Evolutionary conservation across 1,284 basidiomycete species (phyloP), one percentile per base, ranked within the genome.

Genomic region (Polyporus tsugae): DNA sequence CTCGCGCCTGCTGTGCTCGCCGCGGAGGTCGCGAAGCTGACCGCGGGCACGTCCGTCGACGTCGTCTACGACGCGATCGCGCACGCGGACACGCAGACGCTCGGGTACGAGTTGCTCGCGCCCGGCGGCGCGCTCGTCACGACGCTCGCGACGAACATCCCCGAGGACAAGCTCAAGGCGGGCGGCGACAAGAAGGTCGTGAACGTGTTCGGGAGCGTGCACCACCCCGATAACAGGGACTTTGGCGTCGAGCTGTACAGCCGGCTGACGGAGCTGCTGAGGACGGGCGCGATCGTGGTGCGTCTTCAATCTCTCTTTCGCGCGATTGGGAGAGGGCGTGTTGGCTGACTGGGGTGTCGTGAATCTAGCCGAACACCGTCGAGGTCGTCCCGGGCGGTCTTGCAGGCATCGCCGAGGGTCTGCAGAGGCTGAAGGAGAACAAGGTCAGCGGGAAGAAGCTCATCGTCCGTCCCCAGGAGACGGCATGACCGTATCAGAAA

Each of bases 381-480:
- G 83, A 87, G 72, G 76, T 87, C 11, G 74, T 89, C 4, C 79
- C 83, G 0, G 76, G 78, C 39, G 88, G 88, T 6, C 76, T 90
- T 10, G 72, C 72, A 3, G 86, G 83, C 2, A 82, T 89, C 19
- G 59, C 73, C 0, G 79, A 69, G 10, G 88, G 85, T 0, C 72
- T 90, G 63, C 75, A 81, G 41, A 77, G 78, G 65, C 60, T 89
- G 74, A 75, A 79, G 70, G 70, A 75, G 1, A 77, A 80, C 10
- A 72, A 82, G 62, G 80, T 89, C 17, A 87, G 85, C 35, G 86
- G 81, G 2, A 74, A 76, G n/a, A 89, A 90, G 73, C 76, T 90
- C 11, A 78, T 89, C 15, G 84, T 72, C 1, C 82, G 75, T 57
- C 86, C 87, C 2, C 81, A 83, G 62, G 84, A 88, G 68, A 85